Base-by-base conservation (phyloP, 2,329 filamentous ascomycete species). In the Immersiporthe knoxdaviesiana region DNA sequence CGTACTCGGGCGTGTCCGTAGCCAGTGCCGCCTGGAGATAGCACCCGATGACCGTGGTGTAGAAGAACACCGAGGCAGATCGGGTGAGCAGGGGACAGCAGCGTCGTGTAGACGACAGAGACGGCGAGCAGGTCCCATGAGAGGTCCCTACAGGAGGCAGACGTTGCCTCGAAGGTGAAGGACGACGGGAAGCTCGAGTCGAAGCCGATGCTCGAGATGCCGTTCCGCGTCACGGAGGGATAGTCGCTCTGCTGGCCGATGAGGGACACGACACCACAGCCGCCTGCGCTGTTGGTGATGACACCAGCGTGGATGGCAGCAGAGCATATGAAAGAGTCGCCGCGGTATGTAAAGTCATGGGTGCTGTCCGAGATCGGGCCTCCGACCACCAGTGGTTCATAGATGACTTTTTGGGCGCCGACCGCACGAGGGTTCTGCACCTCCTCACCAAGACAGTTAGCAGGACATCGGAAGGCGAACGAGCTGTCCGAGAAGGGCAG, bases 121-220 rank as follows among this genome's bases (percentile, higher is more conserved):
- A 92, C 85, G 30, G 84, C 88, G 7, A 93, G 84, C 2, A 92
- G 81, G 14, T 87, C 66, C 84, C 91, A 91, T 89, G 72, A 63
- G 58, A 70, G 69, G 18, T 70, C 69, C 39, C 86, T 84, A 66
- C 88, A 85, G 1, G 79, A 79, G 1, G 89, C 83, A 39, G 41
- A 37, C 1, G 69, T 68, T 32, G 84, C 82, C 6, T 88, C 77
- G 73, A 94, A 92, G 44, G 85, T 85, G 77, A 91, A 93, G 0
- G 90, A 87, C 66, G 88, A 88, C 1, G 91, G 91, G 74, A 94
- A 94, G 50, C 88, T 89, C 0, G 90, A 90, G 63, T 90, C 85
- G 74, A 94, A 93, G 2, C 78, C 82, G 66, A 88, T 84, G 37
- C 89, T 91, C 32, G 80, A 79, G 69, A 94, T 90, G 16, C 87